phyloP scores from a whole-genome alignment of 495 filamentous ascomycete species.

The Podospora fimiseda region DNA sequence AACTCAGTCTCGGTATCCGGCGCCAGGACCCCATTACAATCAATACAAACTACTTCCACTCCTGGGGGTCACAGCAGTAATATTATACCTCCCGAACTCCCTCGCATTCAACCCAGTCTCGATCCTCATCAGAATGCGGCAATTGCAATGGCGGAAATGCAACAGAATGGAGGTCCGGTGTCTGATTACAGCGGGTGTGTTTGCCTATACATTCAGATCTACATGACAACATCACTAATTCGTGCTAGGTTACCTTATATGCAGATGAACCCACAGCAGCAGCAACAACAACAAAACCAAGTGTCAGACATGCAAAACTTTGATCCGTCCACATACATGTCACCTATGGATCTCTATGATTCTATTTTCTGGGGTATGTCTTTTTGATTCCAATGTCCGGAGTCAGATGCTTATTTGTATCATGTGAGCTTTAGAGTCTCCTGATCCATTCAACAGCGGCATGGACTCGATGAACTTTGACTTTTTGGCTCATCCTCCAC shows the following conservation, averaged over 20 bases:
- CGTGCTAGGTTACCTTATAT: not conserved
- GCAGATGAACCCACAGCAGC: slow-evolving; percentile 10
- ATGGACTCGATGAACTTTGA: slow-evolving; percentile 47
- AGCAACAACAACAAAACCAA: slow-evolving; percentile 16
- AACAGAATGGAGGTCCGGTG: slow-evolving; percentile 39
- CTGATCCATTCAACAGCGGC: slow-evolving; percentile 44
- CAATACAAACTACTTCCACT: slow-evolving; percentile 1
- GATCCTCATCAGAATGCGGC: slow-evolving; percentile 50
- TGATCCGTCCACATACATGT: slow-evolving; percentile 42
- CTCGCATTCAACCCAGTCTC: slow-evolving; percentile 25
- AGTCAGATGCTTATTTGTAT: not conserved
- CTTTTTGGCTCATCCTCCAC: slow-evolving; percentile 43
- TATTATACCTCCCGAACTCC: not conserved
- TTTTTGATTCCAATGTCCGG: not conserved
- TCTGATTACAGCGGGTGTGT: slow-evolving; percentile 28
- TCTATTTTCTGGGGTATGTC: slow-evolving; percentile 53
- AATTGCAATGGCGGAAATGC: slow-evolving; percentile 50
- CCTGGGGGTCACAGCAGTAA: slow-evolving; percentile 7
- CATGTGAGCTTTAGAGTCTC: slow-evolving; percentile 30
- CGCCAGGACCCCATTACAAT: slow-evolving; percentile 34
- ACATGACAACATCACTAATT: not conserved
- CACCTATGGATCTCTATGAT: slow-evolving; percentile 53
- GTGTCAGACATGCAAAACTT: slow-evolving; percentile 35
- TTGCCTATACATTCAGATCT: slow-evolving; percentile 3
- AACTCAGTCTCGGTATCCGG: slow-evolving; percentile 29